phyloP scores from a whole-genome alignment of 257 asterid species.

The Gentiana macrophylla region DNA sequence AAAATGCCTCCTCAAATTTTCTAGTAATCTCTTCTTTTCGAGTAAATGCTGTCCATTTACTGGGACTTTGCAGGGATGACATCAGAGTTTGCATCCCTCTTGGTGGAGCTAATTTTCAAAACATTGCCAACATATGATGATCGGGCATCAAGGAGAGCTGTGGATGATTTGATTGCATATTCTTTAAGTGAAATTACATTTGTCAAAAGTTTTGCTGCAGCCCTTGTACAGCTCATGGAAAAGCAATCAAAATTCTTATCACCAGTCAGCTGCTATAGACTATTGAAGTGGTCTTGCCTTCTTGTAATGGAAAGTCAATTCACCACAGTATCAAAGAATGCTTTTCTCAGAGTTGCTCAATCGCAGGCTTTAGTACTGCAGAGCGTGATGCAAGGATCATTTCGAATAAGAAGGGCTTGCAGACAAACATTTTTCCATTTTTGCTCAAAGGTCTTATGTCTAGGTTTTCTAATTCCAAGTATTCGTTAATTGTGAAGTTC shows the following conservation, averaged over 20 bases:
- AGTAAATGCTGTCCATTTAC: conserved; percentile 7
- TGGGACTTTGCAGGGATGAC: conserved; percentile 49
- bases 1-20: background rate
- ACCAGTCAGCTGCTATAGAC: conserved; percentile 53
- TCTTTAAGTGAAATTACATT: conserved; percentile 46
- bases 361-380: conserved; percentile 68
- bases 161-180: conserved; percentile 63
- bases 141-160: conserved; percentile 70
- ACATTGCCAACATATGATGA: conserved; percentile 66
- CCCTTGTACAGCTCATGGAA: conserved; percentile 93
- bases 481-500: conserved; percentile 9
- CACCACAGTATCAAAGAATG: conserved; percentile 61
- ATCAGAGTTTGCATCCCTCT: conserved; percentile 43
- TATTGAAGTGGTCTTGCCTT: conserved; percentile 79
- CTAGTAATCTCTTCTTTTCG: background rate
- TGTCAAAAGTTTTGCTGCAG: conserved; percentile 79
- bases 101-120: conserved; percentile 73
- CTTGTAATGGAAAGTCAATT: conserved; percentile 67
- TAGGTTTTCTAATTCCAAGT: conserved; percentile 6
- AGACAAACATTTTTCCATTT: conserved; percentile 40
- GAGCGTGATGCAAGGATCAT: conserved; percentile 62
- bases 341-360: conserved; percentile 67
- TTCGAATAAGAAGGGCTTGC: conserved; percentile 62
- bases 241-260: conserved; percentile 67
- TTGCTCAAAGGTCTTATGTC: conserved; percentile 57